A percentile compares a stretch with the other conserved stretches of the same genome.
Evolutionary conservation across 1,284 basidiomycete species (phyloP).

Genomic region (Ustilago shanxiensis): DNA sequence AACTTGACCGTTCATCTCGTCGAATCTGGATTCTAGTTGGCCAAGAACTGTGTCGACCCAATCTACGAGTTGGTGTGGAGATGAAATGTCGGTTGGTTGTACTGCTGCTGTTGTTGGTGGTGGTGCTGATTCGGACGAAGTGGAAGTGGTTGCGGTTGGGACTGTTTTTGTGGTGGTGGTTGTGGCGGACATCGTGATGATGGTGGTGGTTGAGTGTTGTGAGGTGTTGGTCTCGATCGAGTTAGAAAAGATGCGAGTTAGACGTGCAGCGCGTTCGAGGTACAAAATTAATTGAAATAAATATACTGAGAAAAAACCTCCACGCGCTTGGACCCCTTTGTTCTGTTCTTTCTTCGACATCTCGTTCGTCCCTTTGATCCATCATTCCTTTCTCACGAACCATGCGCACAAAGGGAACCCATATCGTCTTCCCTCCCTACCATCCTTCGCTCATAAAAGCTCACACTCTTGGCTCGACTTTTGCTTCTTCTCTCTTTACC

Average conservation of each 20-base stretch:
- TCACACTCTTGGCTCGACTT: neutral
- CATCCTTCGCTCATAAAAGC: neutral
- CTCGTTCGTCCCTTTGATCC: slow-evolving; percentile 2
- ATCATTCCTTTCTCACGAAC: slow-evolving; percentile 4
- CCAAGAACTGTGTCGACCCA: slow-evolving; percentile 66
- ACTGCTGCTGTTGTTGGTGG: neutral
- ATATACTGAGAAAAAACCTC: neutral
- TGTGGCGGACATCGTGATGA: slow-evolving; percentile 6
- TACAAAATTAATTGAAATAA: neutral
- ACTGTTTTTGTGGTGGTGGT: slow-evolving; percentile 4
- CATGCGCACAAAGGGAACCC: slow-evolving; percentile 9
- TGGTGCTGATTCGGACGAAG: neutral
- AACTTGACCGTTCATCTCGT: slow-evolving; percentile 62
- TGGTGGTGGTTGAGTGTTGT: slow-evolving; percentile 12
- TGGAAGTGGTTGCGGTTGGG: neutral
- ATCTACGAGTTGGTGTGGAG: slow-evolving; percentile 66
- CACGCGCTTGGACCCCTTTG: slow-evolving; percentile 12
- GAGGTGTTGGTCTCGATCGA: slow-evolving; percentile 30
- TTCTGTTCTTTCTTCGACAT: neutral
- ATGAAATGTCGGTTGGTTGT: slow-evolving; percentile 49
- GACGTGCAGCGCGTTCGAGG: neutral
- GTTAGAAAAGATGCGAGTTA: neutral
- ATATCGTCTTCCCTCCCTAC: neutral
- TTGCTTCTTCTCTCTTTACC: slow-evolving; percentile 1
- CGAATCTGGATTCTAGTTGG: slow-evolving; percentile 62